A percentile compares a stretch with the other conserved stretches of the same genome.
Evolutionary conservation across 148 eudicot genomes (phyloP).

Genomic region (Cornus suecica): DNA sequence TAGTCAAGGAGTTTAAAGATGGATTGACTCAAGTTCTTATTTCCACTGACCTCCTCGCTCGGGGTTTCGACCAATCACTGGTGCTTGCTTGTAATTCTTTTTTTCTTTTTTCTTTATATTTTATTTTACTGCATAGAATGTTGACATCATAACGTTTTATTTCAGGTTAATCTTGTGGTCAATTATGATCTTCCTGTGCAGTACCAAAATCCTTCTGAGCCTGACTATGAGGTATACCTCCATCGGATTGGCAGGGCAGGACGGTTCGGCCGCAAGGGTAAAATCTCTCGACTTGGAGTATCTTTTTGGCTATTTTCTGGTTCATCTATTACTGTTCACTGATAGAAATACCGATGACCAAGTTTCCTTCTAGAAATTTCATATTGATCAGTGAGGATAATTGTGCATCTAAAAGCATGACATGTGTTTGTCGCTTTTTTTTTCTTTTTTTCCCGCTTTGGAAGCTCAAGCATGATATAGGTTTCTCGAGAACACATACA

Average conservation of each 20-base stretch:
- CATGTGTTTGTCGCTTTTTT: too few relatives aligned
- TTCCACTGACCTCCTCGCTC: conserved; percentile 89
- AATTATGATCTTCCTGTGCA: conserved; percentile 82
- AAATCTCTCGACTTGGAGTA: background rate
- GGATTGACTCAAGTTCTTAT: conserved; percentile 89
- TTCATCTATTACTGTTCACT: background rate
- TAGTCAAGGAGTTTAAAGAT: conserved; percentile 83
- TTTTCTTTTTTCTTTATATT: background rate
- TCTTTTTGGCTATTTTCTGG: background rate
- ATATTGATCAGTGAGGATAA: too few relatives aligned
- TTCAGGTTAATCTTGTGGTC: conserved; percentile 85
- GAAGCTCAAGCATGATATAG: too few relatives aligned
- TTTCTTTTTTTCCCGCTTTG: too few relatives aligned
- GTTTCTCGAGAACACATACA: too few relatives aligned
- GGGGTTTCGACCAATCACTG: conserved; percentile 92
- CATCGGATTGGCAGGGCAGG: conserved; percentile 98
- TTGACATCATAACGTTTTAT: conserved; percentile 7
- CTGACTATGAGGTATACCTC: conserved; percentile 86
- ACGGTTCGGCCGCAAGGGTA: conserved; percentile 96
- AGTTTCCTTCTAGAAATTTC: too few relatives aligned
- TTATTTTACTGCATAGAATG: conserved; percentile 1
- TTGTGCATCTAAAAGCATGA: too few relatives aligned
- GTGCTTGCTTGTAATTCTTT: conserved; percentile 24
- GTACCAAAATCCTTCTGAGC: conserved; percentile 42
- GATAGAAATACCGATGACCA: too few relatives aligned